Evolutionary conservation across 2,329 filamentous ascomycete genomes (phyloP), one percentile per base, ranked within the genome.

Genomic region (Microsporum ferrugineum): DNA sequence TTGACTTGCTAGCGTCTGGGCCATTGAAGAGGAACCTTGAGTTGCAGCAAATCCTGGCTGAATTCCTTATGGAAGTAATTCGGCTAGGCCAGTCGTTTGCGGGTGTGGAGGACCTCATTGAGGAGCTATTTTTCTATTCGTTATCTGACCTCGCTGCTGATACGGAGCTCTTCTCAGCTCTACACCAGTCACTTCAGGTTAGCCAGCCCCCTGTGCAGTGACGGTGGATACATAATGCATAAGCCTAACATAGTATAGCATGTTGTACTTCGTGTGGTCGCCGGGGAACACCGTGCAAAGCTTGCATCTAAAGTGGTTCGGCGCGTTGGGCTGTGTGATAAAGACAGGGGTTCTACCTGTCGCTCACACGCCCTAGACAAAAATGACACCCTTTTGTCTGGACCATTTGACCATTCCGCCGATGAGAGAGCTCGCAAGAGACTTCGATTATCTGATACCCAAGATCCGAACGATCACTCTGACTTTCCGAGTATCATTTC

Each of bases 111-210:
- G 64, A 63, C 23, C 67, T 68, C 38, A 61, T 71, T 60, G 68
- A 65, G 58, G 66, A 71, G 38, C 62, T 64, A 5, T 60, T 75
- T 27, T 58, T 71, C 12, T 68, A 68, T 17, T 64, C 63, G 4
- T 58, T 74, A 23, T 57, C 61, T 23, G 65, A 71, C 38, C 60
- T 71, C 14, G 66, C 65, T 17, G 61, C 65, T 27, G 63, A 66
- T 33, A 51, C 66, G 33, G 41, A 60, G 10, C 57, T 56, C 12
- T 66, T 68, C 56, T 43, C 65, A 43, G 58, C 57, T 2, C 63
- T 72, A 41, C 70, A 72, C 23, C 59, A 66, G 38, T 65, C 68
- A 57, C 67, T 76, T 38, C 68, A 70, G 69, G 74, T 75, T 68
- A 66, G 49, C 58, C 53, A 29, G 34, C 29, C 12, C 29, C 12